phyloP scores from a whole-genome alignment of 129 eudicot genomes.

The Helianthus annuus region DNA sequence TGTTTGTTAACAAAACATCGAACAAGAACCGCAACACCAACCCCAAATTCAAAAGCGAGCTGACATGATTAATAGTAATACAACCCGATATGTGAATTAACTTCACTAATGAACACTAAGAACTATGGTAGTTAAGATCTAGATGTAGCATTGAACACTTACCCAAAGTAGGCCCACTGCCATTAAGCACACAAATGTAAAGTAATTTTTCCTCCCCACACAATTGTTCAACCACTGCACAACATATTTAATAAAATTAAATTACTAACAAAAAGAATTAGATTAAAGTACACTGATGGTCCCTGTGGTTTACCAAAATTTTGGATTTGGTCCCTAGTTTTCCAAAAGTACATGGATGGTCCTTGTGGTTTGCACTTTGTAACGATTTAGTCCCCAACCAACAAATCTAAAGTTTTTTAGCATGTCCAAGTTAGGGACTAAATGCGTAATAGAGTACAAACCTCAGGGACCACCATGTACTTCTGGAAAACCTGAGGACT shows the following conservation, averaged over 20 bases:
- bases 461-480: too few relatives aligned
- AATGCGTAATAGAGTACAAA: too few relatives aligned
- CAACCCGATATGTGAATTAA: slow-evolving; percentile 3
- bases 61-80: slow-evolving; percentile 27
- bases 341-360: too few relatives aligned
- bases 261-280: slow-evolving; percentile 3
- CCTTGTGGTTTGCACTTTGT: too few relatives aligned
- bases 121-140: background rate
- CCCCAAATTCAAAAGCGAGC: slow-evolving; percentile 73
- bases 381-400: too few relatives aligned
- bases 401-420: too few relatives aligned
- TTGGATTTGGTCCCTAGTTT: too few relatives aligned
- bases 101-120: background rate
- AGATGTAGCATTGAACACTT: slow-evolving; percentile 25
- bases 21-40: slow-evolving; percentile 85
- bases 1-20: slow-evolving; percentile 69
- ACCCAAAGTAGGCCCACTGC: slow-evolving; percentile 83
- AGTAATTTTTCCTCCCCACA: slow-evolving; percentile 83
- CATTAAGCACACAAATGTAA: slow-evolving; percentile 81
- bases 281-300: too few relatives aligned
- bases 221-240: slow-evolving; percentile 96
- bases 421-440: too few relatives aligned
- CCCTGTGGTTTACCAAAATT: too few relatives aligned
- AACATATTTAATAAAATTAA: slow-evolving; percentile 16
- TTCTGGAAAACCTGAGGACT: too few relatives aligned